phyloP scores from a whole-genome alignment of 2,329 filamentous ascomycete species.

The Helotiales sp. region DNA sequence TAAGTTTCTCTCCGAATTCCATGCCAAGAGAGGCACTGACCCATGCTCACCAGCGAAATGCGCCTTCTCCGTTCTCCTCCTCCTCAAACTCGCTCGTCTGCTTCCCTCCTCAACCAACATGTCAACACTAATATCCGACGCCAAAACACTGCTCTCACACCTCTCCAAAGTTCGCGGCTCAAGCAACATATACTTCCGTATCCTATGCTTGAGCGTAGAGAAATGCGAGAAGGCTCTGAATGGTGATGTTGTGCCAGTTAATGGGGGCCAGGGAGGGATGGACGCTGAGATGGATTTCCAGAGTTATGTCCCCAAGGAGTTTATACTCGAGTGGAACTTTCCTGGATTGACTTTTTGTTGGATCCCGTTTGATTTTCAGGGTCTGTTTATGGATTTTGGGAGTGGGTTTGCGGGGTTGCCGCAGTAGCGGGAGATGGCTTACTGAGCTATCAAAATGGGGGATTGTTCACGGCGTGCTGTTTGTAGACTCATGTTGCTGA shows the following conservation, averaged over 20 bases:
- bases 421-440: not conserved
- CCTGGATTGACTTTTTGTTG: constrained; percentile 56
- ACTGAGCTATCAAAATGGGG: too few species aligned
- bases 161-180: constrained; percentile 48
- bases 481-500: too few species aligned
- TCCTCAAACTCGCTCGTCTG: constrained; percentile 57
- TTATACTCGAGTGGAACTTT: constrained; percentile 63
- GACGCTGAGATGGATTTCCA: constrained; percentile 53
- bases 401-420: constrained; percentile 19
- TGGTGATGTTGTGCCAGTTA: constrained; percentile 42
- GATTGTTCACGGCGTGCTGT: too few species aligned
- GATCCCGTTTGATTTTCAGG: constrained; percentile 43
- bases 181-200: constrained; percentile 55
- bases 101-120: constrained; percentile 48
- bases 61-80: constrained; percentile 60
- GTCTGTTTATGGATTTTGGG: constrained; percentile 33
- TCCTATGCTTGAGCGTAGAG: constrained; percentile 54
- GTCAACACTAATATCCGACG: constrained; percentile 48
- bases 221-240: constrained; percentile 54
- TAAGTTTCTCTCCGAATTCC: not conserved
- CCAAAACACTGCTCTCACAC: constrained; percentile 50
- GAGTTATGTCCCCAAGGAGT: constrained; percentile 58
- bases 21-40: constrained; percentile 2
- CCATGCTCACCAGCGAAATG: constrained; percentile 51
- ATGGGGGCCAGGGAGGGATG: constrained; percentile 39